Conservation (phyloP, 2,329 filamentous ascomycete genomes). For the Thielaviopsis ethacetica region DNA sequence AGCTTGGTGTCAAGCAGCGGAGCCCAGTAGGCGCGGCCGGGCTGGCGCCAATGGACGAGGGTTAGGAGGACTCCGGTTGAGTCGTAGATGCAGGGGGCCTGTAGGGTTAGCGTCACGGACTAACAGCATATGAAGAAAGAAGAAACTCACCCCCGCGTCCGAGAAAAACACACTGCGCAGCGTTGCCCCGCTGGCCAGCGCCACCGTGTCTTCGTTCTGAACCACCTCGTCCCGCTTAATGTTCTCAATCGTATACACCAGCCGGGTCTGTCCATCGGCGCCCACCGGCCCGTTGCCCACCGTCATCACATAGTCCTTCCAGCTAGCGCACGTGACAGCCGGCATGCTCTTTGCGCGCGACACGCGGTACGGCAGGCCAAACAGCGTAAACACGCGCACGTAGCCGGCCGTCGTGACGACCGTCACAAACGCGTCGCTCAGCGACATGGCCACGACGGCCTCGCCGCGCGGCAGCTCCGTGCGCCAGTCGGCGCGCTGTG, state of each 20-base stretch:
- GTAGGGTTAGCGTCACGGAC: slow-evolving; percentile 8
- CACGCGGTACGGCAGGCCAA: slow-evolving; percentile 74
- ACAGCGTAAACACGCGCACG: slow-evolving; percentile 82
- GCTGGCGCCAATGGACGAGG: slow-evolving; percentile 76
- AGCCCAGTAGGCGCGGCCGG: slow-evolving; percentile 76
- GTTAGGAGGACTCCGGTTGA: slow-evolving; percentile 77
- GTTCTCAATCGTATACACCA: slow-evolving; percentile 88
- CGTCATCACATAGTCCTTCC: slow-evolving; percentile 91
- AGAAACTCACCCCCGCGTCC: slow-evolving; percentile 55
- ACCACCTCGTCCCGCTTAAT: slow-evolving; percentile 86
- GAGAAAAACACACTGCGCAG: slow-evolving; percentile 83
- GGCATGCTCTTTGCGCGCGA: slow-evolving; percentile 85
- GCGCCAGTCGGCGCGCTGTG: slow-evolving; percentile 74
- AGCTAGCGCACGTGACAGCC: slow-evolving; percentile 83
- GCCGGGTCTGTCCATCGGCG: slow-evolving; percentile 57
- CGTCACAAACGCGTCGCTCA: slow-evolving; percentile 82
- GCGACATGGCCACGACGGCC: slow-evolving; percentile 68
- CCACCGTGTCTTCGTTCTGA: slow-evolving; percentile 84
- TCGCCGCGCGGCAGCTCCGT: slow-evolving; percentile 80
- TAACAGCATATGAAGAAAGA: background rate
- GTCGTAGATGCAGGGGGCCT: slow-evolving; percentile 95
- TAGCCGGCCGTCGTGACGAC: slow-evolving; percentile 79
- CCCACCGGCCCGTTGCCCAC: slow-evolving; percentile 82
- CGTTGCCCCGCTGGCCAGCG: slow-evolving; percentile 56
- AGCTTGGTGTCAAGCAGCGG: slow-evolving; percentile 81